These are phyloP conservation scores for Bruguiera sexangula DNA, from an alignment of 345 rosid species.

Conservation along the genomic window DNA sequence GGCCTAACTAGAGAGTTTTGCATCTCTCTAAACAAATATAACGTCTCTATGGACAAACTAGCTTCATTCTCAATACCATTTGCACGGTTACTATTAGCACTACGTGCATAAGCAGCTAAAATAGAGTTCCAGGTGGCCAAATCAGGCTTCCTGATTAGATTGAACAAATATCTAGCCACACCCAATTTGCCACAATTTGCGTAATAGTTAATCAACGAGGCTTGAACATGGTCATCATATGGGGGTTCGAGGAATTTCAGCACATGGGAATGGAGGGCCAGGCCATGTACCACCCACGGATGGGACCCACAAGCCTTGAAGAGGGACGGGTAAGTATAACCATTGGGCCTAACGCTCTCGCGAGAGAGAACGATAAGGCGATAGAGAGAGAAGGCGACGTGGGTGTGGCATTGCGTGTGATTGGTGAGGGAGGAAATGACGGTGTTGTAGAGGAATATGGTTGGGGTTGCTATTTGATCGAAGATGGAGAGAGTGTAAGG, in stretches of 20 bases:
- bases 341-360: slow-evolving; percentile 38
- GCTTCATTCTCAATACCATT: slow-evolving; percentile 1
- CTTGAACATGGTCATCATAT: slow-evolving; percentile 48
- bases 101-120: slow-evolving; percentile 39
- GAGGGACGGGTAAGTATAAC: slow-evolving; percentile 63
- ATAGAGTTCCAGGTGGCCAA: slow-evolving; percentile 62
- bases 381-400: slow-evolving; percentile 49
- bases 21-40: slow-evolving; percentile 45
- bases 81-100: not conserved
- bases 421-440: slow-evolving; percentile 44
- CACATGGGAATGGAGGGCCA: slow-evolving; percentile 54
- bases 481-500: slow-evolving; percentile 49
- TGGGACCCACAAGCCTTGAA: slow-evolving; percentile 51
- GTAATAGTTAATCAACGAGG: slow-evolving; percentile 54
- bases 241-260: slow-evolving; percentile 46
- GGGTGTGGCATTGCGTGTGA: slow-evolving; percentile 20
- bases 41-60: slow-evolving; percentile 28
- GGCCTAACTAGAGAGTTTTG: slow-evolving; percentile 42
- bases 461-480: slow-evolving; percentile 42
- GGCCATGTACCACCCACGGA: slow-evolving; percentile 40
- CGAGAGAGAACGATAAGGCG: slow-evolving; percentile 26
- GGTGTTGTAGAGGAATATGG: slow-evolving; percentile 57
- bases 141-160: slow-evolving; percentile 51
- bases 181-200: slow-evolving; percentile 45
- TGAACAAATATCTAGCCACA: slow-evolving; percentile 47